Percentiles rank a stretch among this genome's conserved stretches.
These are phyloP conservation scores for Xylaria sp. DNA, from an alignment of 2,329 filamentous ascomycete species.

Conservation along the genomic window DNA sequence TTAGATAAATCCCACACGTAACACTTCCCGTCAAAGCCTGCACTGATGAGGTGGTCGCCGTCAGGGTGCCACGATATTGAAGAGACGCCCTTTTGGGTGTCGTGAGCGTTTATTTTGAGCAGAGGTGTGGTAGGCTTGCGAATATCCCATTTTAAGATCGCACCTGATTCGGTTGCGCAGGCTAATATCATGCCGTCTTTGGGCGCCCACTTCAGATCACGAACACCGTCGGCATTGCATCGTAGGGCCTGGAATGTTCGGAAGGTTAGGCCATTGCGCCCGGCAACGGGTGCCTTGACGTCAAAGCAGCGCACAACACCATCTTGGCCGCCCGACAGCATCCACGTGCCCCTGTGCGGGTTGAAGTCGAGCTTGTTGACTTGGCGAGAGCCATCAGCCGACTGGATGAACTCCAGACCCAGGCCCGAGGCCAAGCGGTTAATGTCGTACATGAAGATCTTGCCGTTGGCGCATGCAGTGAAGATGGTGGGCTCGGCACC, in stretches of 20 bases:
- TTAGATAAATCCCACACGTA: slow-evolving; percentile 74
- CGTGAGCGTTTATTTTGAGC: slow-evolving; percentile 70
- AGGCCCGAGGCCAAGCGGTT: slow-evolving; percentile 59
- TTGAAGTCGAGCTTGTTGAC: slow-evolving; percentile 73
- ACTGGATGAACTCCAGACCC: slow-evolving; percentile 67
- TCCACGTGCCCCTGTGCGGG: slow-evolving; percentile 66
- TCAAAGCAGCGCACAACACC: slow-evolving; percentile 72
- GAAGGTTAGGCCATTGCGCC: slow-evolving; percentile 63
- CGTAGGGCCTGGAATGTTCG: slow-evolving; percentile 59
- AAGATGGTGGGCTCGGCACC: slow-evolving; percentile 64
- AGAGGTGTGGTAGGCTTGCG: slow-evolving; percentile 64
- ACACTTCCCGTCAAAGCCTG: slow-evolving; percentile 69
- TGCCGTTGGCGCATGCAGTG: slow-evolving; percentile 72
- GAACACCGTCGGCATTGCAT: slow-evolving; percentile 66
- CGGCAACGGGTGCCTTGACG: slow-evolving; percentile 60
- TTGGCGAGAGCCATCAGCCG: slow-evolving; percentile 70
- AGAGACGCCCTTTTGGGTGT: slow-evolving; percentile 63
- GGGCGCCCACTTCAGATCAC: slow-evolving; percentile 74
- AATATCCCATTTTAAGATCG: slow-evolving; percentile 73
- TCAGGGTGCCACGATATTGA: slow-evolving; percentile 76
- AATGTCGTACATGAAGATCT: slow-evolving; percentile 73
- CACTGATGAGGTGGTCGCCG: slow-evolving; percentile 73
- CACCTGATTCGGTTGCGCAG: slow-evolving; percentile 71
- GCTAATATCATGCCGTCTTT: slow-evolving; percentile 71
- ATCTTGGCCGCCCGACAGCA: slow-evolving; percentile 73